Evolutionary conservation across 225 moss, liverwort and hornwort genomes (phyloP), one percentile per base, ranked within the genome.

Genomic region (Sphagnum tenellum): DNA sequence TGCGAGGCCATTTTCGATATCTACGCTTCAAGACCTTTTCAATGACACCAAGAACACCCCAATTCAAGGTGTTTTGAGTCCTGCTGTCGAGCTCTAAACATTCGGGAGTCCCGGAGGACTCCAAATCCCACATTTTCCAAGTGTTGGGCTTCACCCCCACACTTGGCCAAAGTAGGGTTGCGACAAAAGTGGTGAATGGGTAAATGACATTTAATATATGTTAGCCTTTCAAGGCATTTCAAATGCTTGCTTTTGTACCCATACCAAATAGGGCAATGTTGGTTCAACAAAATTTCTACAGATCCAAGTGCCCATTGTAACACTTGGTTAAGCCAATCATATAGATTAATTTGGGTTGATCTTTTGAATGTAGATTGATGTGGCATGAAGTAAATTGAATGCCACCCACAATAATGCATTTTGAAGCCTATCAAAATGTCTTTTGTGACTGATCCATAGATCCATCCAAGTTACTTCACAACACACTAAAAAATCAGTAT

Each of bases 391-490:
- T 95, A 95, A 45, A 92, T 89, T 0, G 94, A 95, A 0, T 89
- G 86, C 94, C 94, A 95, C 2, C 94, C 94, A 3, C 94, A 89
- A 46, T 89, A 91, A 66, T 95, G 94, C 94, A 95, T 95, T 67
- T 92, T 95, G 74, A 95, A 95, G 0, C 94, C 91, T 46, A 91
- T 95, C 66, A 95, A 55, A 86, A 95, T 95, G 81, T 95, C 91
- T 73, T 95, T 91, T 6, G 91, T 95, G 7, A 95, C 91, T 55
- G 91, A 95, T 12, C 94, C 94, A 13, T 95, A 95, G 45, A 95
- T 95, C 94, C 94, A 95, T 3, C 94, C 94, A 69, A 95, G 88
- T 91, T 94, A 77, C 55, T n/a, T n/a, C n/a, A n/a, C n/a, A n/a
- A n/a, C n/a, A n/a, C n/a, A n/a, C n/a, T n/a, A n/a, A n/a, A n/a